Evolutionary conservation across 257 asterid species (phyloP), one percentile per base, ranked within the genome.

Genomic region (Craterostigma plantagineum): DNA sequence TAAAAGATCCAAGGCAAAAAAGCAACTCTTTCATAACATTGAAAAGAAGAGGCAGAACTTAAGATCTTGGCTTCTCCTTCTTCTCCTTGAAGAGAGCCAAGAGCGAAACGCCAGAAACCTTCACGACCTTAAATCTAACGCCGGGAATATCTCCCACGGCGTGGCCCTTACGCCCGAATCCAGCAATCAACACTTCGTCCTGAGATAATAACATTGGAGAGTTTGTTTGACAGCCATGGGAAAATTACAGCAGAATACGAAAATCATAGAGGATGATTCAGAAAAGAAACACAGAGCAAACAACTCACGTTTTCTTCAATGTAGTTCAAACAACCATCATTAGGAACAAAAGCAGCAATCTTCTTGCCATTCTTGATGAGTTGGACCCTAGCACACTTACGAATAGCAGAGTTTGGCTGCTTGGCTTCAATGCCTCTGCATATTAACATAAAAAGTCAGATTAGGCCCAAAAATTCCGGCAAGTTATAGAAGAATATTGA

Each of bases 21-120:
- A 2, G 30, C 30, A 23, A 23, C 30, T 23, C 30, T 23, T 23
- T 23, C 30, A 23, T 2, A 23, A 23, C 30, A 23, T 23, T 6
- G 2, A 6, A 23, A 23, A 23, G 30, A 23, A 6, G 2, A 2
- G 30, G 30, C 2, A 2, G 6, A 23, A 23, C 13, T 35, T 51
- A 51, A 33, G 49, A 56, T 33, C 55, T 39, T 16, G 61, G 61
- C 7, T 56, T 56, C 42, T 56, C 55, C 55, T 48, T 55, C 34
- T 55, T 56, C 50, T 56, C 61, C 61, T 56, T 56, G 35, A 56
- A 48, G 18, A 48, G 61, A 43, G 61, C 61, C 42, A 48, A 10
- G 30, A 56, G 61, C 39, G 61, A 56, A 2, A 56, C 61, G 1
- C 61, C 61, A 30, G 61, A 56, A 1, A 56, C 61, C 55, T 56